Percentiles rank a stretch among this genome's conserved stretches.
Evolutionary conservation across 129 eudicot genomes (phyloP).

Genomic region (Flaveria bidentis): DNA sequence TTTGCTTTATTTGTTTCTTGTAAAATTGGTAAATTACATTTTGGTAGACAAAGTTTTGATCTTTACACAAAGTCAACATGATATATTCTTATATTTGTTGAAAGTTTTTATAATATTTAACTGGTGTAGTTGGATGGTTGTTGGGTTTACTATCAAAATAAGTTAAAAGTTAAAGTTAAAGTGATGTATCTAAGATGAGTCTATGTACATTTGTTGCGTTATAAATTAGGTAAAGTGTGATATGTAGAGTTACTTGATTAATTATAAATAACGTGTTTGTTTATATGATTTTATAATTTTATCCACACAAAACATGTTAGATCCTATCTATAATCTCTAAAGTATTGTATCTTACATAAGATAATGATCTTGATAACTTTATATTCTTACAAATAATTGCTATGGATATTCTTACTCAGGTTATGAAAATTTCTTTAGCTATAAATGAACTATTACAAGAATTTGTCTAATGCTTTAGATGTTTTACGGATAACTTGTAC

Average conservation of each 20-base stretch:
- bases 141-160: no score
- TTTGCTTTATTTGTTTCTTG: slow-evolving; percentile 4
- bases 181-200: no score
- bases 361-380: neutral
- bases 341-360: neutral
- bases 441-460: neutral
- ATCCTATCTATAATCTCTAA: no score
- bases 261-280: no score
- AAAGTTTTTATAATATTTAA: no score
- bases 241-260: no score
- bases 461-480: neutral
- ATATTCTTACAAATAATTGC: neutral
- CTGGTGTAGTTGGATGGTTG: no score
- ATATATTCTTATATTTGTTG: neutral
- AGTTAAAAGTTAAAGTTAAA: no score
- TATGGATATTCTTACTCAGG: neutral
- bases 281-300: no score
- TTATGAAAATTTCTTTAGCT: neutral
- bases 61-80: neutral
- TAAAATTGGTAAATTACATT: slow-evolving; percentile 14
- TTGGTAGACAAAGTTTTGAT: slow-evolving; percentile 26
- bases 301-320: no score
- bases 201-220: fast-evolving
- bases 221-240: no score
- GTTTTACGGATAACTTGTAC: neutral